A percentile compares a stretch with the other conserved stretches of the same genome.
Evolutionary conservation across 257 asterid genomes (phyloP).

Genomic region (Solanum piurae): DNA sequence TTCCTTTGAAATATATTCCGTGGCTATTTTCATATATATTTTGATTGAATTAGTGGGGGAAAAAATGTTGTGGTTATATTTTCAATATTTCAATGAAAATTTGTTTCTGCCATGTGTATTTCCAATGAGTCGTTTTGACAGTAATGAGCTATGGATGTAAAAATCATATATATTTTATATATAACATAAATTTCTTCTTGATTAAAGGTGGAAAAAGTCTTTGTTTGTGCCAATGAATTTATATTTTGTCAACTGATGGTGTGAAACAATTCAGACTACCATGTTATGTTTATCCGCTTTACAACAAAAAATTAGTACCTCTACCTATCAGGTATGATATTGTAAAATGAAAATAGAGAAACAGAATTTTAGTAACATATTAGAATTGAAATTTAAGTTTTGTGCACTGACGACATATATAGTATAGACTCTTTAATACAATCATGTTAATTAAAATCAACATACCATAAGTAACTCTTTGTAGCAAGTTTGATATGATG

Average conservation of each 20-base stretch:
- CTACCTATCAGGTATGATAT: not conserved
- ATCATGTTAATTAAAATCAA: not conserved
- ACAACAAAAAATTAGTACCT: too few relatives aligned
- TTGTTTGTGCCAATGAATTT: not conserved
- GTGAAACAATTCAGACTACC: not conserved
- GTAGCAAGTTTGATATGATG: not conserved
- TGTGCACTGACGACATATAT: too few relatives aligned
- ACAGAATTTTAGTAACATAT: not conserved
- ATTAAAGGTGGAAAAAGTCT: too few relatives aligned
- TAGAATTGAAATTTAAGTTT: not conserved
- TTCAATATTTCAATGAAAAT: not conserved
- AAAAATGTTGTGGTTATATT: not conserved
- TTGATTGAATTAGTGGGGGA: not conserved
- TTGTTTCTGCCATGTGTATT: not conserved
- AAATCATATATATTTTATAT: too few relatives aligned
- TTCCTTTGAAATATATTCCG: not conserved
- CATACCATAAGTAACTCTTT: not conserved
- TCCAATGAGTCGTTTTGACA: rapidly evolving
- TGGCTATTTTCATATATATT: not conserved
- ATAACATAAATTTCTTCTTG: not conserved
- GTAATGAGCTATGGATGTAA: not conserved
- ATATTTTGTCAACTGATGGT: not conserved
- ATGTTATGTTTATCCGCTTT: not conserved
- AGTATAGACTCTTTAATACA: not conserved
- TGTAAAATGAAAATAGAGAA: not conserved